Conservation (phyloP, 441 rosid genomes). For the Erodium moschatum region DNA sequence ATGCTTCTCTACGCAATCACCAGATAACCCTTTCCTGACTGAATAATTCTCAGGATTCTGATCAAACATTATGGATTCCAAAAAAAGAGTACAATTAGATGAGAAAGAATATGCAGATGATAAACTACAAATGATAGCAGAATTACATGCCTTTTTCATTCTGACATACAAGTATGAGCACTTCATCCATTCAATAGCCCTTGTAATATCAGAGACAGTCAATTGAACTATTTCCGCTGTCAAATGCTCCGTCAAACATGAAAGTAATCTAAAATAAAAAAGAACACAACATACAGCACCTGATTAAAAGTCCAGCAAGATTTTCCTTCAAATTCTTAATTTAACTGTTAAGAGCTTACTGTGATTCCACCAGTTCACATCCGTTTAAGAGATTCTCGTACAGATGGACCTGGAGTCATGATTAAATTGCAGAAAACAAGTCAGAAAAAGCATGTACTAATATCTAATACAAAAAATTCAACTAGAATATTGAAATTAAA, state of each 20-base stretch:
- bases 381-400: conserved; percentile 90
- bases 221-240: conserved; percentile 95
- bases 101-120: conserved; percentile 12
- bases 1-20: conserved; percentile 70
- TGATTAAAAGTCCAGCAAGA: conserved; percentile 17
- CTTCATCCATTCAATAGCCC: conserved; percentile 96
- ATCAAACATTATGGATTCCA: conserved; percentile 19
- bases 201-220: conserved; percentile 66
- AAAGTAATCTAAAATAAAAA: conserved; percentile 53
- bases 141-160: conserved; percentile 69
- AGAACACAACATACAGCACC: conserved; percentile 18
- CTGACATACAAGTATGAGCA: conserved; percentile 84
- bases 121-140: conserved; percentile 10
- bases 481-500: not conserved
- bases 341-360: conserved; percentile 39
- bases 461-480: conserved; percentile 12
- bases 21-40: conserved; percentile 65
- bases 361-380: conserved; percentile 95
- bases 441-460: conserved; percentile 2
- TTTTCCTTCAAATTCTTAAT: conserved; percentile 6
- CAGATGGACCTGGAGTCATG: conserved; percentile 62
- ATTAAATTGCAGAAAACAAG: conserved; percentile 18
- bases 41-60: conserved; percentile 89
- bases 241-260: conserved; percentile 85
- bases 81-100: conserved; percentile 8